Percentiles rank a stretch among this genome's conserved stretches.
These are phyloP conservation scores for Penicillium desertorum DNA, from an alignment of 495 filamentous ascomycete species.

Conservation along the genomic window DNA sequence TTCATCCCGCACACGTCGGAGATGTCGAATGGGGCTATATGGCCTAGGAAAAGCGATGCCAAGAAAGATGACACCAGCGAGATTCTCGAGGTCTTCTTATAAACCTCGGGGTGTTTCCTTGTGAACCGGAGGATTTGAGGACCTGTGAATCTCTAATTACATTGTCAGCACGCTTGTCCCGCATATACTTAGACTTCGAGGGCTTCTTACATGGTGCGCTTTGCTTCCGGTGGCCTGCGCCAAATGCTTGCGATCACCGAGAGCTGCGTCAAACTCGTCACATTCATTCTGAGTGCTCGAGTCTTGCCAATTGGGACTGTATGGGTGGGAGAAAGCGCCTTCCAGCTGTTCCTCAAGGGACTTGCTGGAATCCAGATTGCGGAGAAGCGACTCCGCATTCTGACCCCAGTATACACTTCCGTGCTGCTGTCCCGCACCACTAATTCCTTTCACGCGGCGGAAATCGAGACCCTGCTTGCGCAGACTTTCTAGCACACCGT, in stretches of 20 bases:
- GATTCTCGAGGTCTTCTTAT: constrained; percentile 76
- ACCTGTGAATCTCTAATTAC: constrained; percentile 84
- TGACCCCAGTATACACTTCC: constrained; percentile 89
- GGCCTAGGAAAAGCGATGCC: constrained; percentile 85
- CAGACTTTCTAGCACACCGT: constrained; percentile 74
- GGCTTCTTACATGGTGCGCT: constrained; percentile 81
- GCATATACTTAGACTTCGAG: not conserved
- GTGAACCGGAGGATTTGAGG: constrained; percentile 91
- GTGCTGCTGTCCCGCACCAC: constrained; percentile 93
- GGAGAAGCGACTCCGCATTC: constrained; percentile 66
- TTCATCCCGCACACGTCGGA: constrained; percentile 97
- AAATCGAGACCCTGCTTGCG: constrained; percentile 74
- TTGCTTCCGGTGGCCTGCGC: constrained; percentile 83
- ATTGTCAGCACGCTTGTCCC: constrained; percentile 26
- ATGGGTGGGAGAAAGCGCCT: constrained; percentile 78
- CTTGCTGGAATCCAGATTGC: constrained; percentile 56
- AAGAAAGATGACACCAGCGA: constrained; percentile 94
- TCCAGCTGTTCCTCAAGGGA: constrained; percentile 68
- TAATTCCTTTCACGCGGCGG: constrained; percentile 72
- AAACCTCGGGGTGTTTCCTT: constrained; percentile 73
- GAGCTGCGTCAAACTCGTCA: constrained; percentile 73
- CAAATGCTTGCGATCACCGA: constrained; percentile 64
- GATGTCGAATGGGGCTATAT: constrained; percentile 86
- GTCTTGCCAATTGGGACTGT: constrained; percentile 97
- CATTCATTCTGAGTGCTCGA: constrained; percentile 89